Evolutionary conservation across 257 asterid species (phyloP), one percentile per base, ranked within the genome.

Genomic region (Pogostemon cablin): DNA sequence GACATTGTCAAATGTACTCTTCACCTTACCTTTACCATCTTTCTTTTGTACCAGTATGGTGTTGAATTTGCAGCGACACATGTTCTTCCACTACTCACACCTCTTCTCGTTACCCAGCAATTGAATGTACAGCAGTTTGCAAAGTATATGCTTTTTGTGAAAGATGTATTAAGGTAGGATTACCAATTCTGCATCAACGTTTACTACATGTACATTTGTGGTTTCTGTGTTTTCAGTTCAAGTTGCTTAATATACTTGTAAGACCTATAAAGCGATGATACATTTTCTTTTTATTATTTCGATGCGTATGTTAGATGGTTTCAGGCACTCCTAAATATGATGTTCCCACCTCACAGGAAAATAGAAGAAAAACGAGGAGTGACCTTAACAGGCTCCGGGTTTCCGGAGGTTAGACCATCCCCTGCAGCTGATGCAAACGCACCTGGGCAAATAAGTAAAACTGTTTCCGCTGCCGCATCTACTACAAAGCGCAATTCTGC

Each of bases 291-390:
- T 15, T 15, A 15, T 15, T 15, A 15, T 15, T 15, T 15, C 11
- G 20, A 17, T 6, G 59, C 4, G 35, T 65, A 15, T 15, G 17
- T 15, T 15, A 15, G 17, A 0, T 15, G 17, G 53, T n/a, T 61
- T 47, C 54, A 52, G n/a, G 5, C 15, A 6, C 54, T 35, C 35
- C 48, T 20, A 41, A 68, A 47, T 46, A 65, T 53, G 37, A 54
- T 60, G 35, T 68, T 10, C 25, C 25, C 10, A 44, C 34, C 75
- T 32, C 32, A 65, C 86, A 93, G 99, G 85, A 88, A 86, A 84
- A 88, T 95, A 42, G 99, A 95, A 89, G 99, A 89, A 83, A 95
- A 95, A 78, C 81, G 96, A 79, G 99, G 99, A 70, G 99, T 91
- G 60, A 87, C 95, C 49, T 76, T 95, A 75, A 75, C 90, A 3